Base-by-base conservation (phyloP, 2,329 filamentous ascomycete species). In the Ceratocystis cacaofunesta region DNA sequence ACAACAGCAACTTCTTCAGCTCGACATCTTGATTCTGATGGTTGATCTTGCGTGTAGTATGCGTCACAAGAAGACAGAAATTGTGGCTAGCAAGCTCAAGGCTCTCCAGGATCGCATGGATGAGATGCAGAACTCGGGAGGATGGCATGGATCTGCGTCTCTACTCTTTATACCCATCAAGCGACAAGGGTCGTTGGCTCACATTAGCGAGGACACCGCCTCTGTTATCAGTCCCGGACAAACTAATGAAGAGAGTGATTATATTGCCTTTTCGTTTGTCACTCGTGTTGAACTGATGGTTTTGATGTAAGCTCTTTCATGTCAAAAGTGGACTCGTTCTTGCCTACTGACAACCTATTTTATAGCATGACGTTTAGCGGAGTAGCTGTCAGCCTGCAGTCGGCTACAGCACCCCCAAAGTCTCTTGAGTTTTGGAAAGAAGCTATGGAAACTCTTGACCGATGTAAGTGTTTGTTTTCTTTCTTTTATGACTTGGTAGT, bases 41-140 rank as follows among this genome's bases (percentile, higher is more conserved):
- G 77, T 91, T 19, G 88, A 92, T 71, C 78, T 92, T 25, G 81
- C 83, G 1, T 89, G 87, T 70, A 85, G 83, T 70, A 76, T 92
- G 63, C 82, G 85, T 65, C 80, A 84, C 66, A 85, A 85, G 68
- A 80, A 79, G 41, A 79, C 82, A 0, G 79, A 84, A 12, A 74
- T 79, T 36, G 80, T 83, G 36, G 73, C 77, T 0, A 76, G 80
- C 63, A 90, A 90, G 71, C 76, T 90, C 22, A 78, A 78, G 48
- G 75, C 77, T 5, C 77, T 92, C 69, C 85, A 90, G 71, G 75
- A 76, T 48, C 80, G 79, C 52, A 77, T 89, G 70, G 86, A 90
- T 68, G 76, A 81, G 25, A 78, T 79, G 48, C 76, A 80, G 60
- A 71, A 74, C 44, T 71, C 76, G 48, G 68, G 74, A 32, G 74